Evolutionary conservation across 2,329 filamentous ascomycete species (phyloP), one percentile per base, ranked within the genome.

Genomic region (Arthrinium puccinioides): DNA sequence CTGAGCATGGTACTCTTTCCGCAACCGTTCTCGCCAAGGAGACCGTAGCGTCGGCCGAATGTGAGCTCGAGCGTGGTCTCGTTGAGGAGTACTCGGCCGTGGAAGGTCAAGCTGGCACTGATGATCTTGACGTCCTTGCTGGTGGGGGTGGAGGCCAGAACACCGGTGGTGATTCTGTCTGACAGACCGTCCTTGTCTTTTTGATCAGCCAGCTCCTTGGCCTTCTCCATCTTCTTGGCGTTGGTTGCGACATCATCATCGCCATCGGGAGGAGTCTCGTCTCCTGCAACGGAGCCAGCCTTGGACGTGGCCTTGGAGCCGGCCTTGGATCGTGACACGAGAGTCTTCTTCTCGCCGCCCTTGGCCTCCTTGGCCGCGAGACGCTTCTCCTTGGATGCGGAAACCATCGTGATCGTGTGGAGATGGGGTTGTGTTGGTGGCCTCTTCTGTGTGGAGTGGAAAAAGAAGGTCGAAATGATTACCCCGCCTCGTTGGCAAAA

Each of bases 1-100:
- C 96, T 97, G 60, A 98, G 78, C 23, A 98, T 68, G n/a, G 92
- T 98, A 48, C 86, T 94, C 76, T 98, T 98, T 63, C 92, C 92
- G 66, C 92, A 98, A 49, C 92, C 92, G 83, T 98, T 98, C 77
- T 98, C 92, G 57, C 92, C 92, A 47, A 98, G 72, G 41, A 98
- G 74, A 62, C 92, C 92, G 62, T 98, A 98, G 56, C 92, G 81
- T 55, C 89, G 85, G 49, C 85, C 88, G 61, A 87, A 92, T 61
- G 85, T 90, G 56, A 98, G 76, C 67, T 98, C 94, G 62, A 98
- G 74, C 35, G 82, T 94, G 46, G 86, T 86, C 66, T 98, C 92
- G 60, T 82, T 90, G 67, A 98, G 86, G 44, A 98, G 81, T 51
- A 97, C 92, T 53, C 85, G 87, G 55, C 94, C 92, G 75, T 98